Conservation (phyloP, 306 rosid genomes). For the Cucumis cinereus region DNA sequence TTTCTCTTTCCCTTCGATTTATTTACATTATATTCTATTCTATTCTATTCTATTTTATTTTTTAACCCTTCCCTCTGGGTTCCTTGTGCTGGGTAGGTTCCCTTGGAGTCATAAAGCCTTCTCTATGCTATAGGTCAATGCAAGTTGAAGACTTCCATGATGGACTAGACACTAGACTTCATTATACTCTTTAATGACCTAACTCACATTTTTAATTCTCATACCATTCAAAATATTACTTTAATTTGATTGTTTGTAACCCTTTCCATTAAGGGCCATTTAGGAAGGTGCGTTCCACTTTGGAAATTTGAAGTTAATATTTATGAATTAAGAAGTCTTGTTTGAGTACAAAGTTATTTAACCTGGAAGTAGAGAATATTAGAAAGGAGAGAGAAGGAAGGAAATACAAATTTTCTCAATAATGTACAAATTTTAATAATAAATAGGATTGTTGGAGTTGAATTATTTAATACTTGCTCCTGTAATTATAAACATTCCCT, state of each 20-base stretch:
- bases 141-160: neutral
- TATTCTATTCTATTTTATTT: neutral
- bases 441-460: no score
- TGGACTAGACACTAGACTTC: neutral
- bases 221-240: neutral
- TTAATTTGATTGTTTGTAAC: neutral
- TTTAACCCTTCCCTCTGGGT: neutral
- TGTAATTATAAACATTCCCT: no score
- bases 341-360: no score
- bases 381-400: no score
- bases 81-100: neutral
- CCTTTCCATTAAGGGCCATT: neutral
- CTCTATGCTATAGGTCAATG: neutral
- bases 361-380: no score
- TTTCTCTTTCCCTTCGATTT: neutral
- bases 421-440: no score
- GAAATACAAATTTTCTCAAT: no score
- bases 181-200: neutral
- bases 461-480: no score
- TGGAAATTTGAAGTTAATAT: no score
- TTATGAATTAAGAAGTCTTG: no score
- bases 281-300: no score
- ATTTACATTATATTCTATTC: neutral
- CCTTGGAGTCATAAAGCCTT: neutral
- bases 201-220: neutral